Evolutionary conservation across 1,284 basidiomycete species (phyloP), one percentile per base, ranked within the genome.

Genomic region (Pseudozyma hubeiensis): DNA sequence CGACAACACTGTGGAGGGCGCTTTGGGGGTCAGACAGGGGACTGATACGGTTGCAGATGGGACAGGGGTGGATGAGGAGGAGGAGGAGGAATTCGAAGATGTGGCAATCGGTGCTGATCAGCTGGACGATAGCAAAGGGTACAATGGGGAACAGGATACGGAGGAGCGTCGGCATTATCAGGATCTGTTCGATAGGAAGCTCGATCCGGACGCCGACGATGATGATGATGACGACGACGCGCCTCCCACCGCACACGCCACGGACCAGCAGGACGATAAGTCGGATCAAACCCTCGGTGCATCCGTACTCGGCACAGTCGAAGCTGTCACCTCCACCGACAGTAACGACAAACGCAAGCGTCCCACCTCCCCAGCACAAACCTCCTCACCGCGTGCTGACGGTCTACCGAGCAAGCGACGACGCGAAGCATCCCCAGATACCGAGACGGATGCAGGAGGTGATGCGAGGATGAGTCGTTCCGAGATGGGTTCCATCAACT

Each of bases 131-230:
- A 59, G 62, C 9, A 55, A 65, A 14, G 56, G 50, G n/a, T 69
- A 69, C 19, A 45, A 54, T 24, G 54, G 30, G 0, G 43, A 48
- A 5, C 53, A 74, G 4, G 66, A 74, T 29, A 74, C 66, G 2
- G 66, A 62, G 41, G 66, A 74, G 57, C 71, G 69, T 34, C 44
- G 45, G 7, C 75, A 77, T 40, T 77, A 63, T 19, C 53, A 71
- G 10, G 54, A 70, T 33, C 17, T 77, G 40, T 77, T 77, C 31
- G 70, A 77, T 5, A 54, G 66, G 34, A 77, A 74, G 43, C 63
- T 74, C 35, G 63, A 74, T 49, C 71, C 71, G 5, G 71, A 74
- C 44, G 71, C 46, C 6, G 71, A 74, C 24, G 65, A 69, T 11
- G 62, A 68, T 10, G 71, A 65, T 1, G 53, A 59, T 11, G 53